These are phyloP conservation scores for Oxytropis ochrocephala DNA, from an alignment of 306 rosid species.

Conservation along the genomic window DNA sequence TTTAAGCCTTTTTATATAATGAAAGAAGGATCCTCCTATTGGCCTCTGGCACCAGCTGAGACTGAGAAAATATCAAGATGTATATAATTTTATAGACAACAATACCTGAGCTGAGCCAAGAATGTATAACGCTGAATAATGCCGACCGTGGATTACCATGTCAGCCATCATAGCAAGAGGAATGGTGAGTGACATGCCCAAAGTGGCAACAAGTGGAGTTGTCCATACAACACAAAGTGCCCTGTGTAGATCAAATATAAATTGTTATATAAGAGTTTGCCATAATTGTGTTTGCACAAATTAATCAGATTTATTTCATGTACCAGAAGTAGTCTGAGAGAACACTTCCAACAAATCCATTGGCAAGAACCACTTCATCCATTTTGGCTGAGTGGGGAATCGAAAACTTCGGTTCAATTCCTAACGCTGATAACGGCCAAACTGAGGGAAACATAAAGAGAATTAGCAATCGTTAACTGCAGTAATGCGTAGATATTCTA, in stretches of 20 bases:
- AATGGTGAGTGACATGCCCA: constrained; percentile 99
- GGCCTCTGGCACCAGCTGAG: neutral
- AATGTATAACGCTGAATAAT: constrained; percentile 80
- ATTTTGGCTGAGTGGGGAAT: constrained; percentile 71
- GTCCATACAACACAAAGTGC: constrained; percentile 98
- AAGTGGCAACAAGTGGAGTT: constrained; percentile 93
- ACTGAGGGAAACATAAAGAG: constrained; percentile 38
- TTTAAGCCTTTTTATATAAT: no score
- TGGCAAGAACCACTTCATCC: constrained; percentile 92
- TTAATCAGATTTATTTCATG: constrained; percentile 10
- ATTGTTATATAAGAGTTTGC: constrained; percentile 9
- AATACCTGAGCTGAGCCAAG: constrained; percentile 91
- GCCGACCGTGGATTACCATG: constrained; percentile 94
- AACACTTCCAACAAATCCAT: constrained; percentile 91
- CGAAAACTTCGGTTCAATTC: constrained; percentile 84
- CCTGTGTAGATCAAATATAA: constrained; percentile 42
- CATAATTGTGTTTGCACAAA: neutral
- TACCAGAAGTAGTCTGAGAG: constrained; percentile 96
- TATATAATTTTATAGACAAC: neutral
- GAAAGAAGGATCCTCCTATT: neutral
- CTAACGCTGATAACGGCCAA: constrained; percentile 90
- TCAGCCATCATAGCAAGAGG: constrained; percentile 99
- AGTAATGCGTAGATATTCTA: neutral
- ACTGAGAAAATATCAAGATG: neutral
- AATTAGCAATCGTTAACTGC: neutral